Conservation (phyloP, 2,329 filamentous ascomycete species). For the Trichoderma polysporum region DNA sequence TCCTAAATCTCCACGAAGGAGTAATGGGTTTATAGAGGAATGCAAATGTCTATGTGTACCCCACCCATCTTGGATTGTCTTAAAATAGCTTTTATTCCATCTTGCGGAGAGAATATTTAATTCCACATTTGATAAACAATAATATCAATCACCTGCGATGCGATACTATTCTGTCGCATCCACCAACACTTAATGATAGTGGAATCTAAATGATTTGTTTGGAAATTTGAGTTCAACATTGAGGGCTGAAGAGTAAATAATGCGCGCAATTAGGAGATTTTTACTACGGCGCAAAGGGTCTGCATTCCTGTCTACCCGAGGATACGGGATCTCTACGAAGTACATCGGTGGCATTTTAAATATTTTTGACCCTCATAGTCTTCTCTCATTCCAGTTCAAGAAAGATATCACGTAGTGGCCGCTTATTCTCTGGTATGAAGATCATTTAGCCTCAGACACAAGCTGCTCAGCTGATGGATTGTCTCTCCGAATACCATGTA, state of each 20-base stretch:
- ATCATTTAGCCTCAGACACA: neutral
- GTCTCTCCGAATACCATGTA: neutral
- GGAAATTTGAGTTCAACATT: too few species aligned
- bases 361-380: neutral
- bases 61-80: neutral
- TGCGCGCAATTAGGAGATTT: too few species aligned
- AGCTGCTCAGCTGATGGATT: neutral
- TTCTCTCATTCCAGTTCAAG: neutral
- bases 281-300: neutral
- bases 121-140: too few species aligned
- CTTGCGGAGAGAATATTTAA: too few species aligned
- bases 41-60: neutral
- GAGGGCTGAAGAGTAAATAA: too few species aligned
- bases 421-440: neutral
- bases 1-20: too few species aligned
- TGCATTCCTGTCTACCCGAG: neutral
- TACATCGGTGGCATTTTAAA: too few species aligned
- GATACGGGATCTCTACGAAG: neutral
- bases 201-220: neutral
- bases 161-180: neutral
- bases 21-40: neutral
- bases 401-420: neutral
- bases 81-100: neutral
- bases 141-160: neutral
- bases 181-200: neutral